phyloP scores from a whole-genome alignment of 2,329 filamentous ascomycete genomes.

The Fusarium sp. region DNA sequence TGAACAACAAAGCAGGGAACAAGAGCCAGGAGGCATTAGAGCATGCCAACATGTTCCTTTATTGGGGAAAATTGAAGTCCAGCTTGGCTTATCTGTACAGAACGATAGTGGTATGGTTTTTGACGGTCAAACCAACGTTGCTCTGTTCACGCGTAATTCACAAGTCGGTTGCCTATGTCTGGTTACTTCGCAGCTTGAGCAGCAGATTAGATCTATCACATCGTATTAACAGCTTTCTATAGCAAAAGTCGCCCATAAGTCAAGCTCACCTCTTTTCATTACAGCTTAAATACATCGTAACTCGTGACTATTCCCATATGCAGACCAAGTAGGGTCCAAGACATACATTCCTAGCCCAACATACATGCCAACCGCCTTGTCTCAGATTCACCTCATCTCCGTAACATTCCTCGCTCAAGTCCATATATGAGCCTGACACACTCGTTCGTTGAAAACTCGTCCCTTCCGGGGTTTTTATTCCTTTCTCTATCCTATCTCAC shows the following conservation, averaged over 20 bases:
- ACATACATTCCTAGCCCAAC: conserved; percentile 17
- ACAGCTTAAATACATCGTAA: conserved; percentile 6
- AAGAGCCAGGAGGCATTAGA: background rate
- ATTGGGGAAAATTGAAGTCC: background rate
- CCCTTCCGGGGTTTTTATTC: conserved; percentile 34
- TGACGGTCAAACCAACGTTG: background rate
- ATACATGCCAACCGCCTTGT: conserved; percentile 23
- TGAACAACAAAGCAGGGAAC: conserved; percentile 14
- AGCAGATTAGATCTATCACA: background rate
- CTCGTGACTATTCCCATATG: conserved; percentile 10
- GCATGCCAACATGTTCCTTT: background rate
- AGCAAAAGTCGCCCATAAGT: background rate
- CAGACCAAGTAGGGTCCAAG: conserved; percentile 16
- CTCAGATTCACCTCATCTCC: conserved; percentile 34
- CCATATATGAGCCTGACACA: conserved; percentile 20
- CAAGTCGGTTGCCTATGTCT: background rate
- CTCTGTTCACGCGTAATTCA: background rate
- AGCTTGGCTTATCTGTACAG: background rate
- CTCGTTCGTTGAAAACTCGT: conserved; percentile 33
- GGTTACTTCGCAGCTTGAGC: background rate
- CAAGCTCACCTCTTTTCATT: background rate
- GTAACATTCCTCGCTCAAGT: conserved; percentile 25
- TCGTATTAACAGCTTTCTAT: background rate
- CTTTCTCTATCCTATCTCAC: conserved; percentile 39
- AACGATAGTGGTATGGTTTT: background rate